Conservation (phyloP, 2,329 filamentous ascomycete species). For the Cladosporium sp. region DNA sequence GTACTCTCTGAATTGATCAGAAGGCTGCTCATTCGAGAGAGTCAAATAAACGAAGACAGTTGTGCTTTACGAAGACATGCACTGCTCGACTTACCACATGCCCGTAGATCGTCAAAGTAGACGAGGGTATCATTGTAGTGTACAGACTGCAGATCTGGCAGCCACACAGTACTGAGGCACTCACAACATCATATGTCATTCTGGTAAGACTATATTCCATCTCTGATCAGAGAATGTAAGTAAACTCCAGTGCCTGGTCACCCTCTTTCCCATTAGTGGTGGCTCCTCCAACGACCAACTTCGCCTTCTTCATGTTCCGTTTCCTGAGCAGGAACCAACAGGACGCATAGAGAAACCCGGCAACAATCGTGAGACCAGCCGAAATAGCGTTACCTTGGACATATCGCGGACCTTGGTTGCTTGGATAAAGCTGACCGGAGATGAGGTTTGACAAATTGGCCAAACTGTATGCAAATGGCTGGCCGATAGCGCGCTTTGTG, state of each 20-base stretch:
- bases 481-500: slow-evolving; percentile 37
- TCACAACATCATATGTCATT: too few species aligned
- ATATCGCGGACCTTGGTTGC: slow-evolving; percentile 36
- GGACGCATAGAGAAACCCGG: slow-evolving; percentile 25
- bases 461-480: slow-evolving; percentile 35
- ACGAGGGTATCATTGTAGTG: too few species aligned
- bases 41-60: too few species aligned
- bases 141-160: too few species aligned
- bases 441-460: slow-evolving; percentile 35
- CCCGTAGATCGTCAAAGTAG: too few species aligned
- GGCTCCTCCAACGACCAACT: neutral
- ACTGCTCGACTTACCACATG: too few species aligned
- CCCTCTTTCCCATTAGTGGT: neutral
- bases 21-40: too few species aligned
- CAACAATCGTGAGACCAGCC: slow-evolving; percentile 31
- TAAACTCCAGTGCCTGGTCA: slow-evolving; percentile 1
- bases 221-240: slow-evolving; percentile 3
- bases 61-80: too few species aligned
- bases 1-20: too few species aligned
- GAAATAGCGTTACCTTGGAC: slow-evolving; percentile 33
- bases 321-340: slow-evolving; percentile 32
- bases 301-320: slow-evolving; percentile 4
- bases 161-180: too few species aligned
- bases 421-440: slow-evolving; percentile 39
- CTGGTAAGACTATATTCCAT: too few species aligned